A percentile compares a stretch with the other conserved stretches of the same genome.
These are phyloP conservation scores for Parafenestella ontariensis DNA, from an alignment of 2,329 filamentous ascomycete genomes.

Conservation along the genomic window DNA sequence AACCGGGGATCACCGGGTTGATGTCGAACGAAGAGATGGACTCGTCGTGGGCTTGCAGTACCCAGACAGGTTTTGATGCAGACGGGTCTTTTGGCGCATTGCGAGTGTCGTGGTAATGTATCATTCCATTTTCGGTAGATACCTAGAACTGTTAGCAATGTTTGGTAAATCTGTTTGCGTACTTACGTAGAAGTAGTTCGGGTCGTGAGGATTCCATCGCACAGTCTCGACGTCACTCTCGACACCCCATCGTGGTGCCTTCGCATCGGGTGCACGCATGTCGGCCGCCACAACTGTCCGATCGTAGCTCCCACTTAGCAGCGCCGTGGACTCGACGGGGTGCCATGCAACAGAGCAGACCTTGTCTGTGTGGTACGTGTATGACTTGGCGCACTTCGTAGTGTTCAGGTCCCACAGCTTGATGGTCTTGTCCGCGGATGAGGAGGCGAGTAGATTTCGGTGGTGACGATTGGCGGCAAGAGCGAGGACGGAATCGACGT, in stretches of 20 bases:
- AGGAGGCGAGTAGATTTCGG: slow-evolving; percentile 91
- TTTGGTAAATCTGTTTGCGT: background rate
- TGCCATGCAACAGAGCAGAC: slow-evolving; percentile 97
- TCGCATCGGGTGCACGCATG: slow-evolving; percentile 89
- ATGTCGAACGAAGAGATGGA: slow-evolving; percentile 91
- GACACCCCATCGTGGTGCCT: slow-evolving; percentile 85
- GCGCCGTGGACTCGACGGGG: slow-evolving; percentile 80
- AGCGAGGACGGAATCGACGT: slow-evolving; percentile 91
- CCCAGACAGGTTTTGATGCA: slow-evolving; percentile 87
- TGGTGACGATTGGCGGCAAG: slow-evolving; percentile 92
- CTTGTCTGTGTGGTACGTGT: slow-evolving; percentile 95
- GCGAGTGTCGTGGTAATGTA: slow-evolving; percentile 91
- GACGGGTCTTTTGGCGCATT: slow-evolving; percentile 75
- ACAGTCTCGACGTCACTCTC: slow-evolving; percentile 95
- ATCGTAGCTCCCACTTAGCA: slow-evolving; percentile 94
- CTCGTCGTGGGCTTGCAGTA: slow-evolving; percentile 92
- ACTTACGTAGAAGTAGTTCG: slow-evolving; percentile 87
- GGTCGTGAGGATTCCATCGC: slow-evolving; percentile 90
- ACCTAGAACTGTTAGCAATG: slow-evolving; percentile 42
- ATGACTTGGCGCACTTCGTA: slow-evolving; percentile 91
- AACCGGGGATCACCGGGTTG: slow-evolving; percentile 88
- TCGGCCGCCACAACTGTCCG: slow-evolving; percentile 92
- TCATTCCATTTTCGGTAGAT: slow-evolving; percentile 87
- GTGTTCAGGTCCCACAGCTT: slow-evolving; percentile 98
- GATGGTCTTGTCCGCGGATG: slow-evolving; percentile 94